phyloP scores from a whole-genome alignment of 257 asterid species.

The Cynanchum wilfordii region DNA sequence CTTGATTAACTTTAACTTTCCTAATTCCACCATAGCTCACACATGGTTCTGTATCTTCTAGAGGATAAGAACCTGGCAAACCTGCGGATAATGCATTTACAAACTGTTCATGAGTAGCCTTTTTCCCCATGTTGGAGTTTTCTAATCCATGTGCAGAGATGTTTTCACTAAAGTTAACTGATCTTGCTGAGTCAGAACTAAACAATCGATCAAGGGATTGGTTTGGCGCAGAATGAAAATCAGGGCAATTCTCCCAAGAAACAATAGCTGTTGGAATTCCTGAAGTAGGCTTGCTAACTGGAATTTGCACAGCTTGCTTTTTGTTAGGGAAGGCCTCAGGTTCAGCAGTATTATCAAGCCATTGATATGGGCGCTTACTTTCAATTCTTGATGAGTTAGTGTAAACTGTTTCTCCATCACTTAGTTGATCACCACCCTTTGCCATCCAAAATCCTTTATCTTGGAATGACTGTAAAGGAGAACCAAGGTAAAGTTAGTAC shows the following conservation, averaged over 20 bases:
- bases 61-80: conserved; percentile 59
- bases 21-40: conserved; percentile 53
- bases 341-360: conserved; percentile 58
- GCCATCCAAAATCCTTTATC: conserved; percentile 80
- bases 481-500: neutral
- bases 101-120: conserved; percentile 33
- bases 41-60: conserved; percentile 54
- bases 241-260: conserved; percentile 65
- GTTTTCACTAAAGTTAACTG: conserved; percentile 33
- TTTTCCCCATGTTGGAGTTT: conserved; percentile 32
- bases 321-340: conserved; percentile 61
- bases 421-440: conserved; percentile 51
- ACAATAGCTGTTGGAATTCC: conserved; percentile 36
- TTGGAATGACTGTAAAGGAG: conserved; percentile 35
- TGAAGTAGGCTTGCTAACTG: conserved; percentile 42
- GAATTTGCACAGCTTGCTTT: conserved; percentile 56
- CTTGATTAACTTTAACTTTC: conserved; percentile 68
- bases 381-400: conserved; percentile 56
- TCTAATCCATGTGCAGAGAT: conserved; percentile 36
- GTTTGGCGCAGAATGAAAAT: conserved; percentile 45
- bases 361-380: conserved; percentile 57
- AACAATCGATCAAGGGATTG: conserved; percentile 67
- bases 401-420: conserved; percentile 51
- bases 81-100: conserved; percentile 58
- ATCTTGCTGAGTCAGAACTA: conserved; percentile 43